These are phyloP conservation scores for Chenopodium berlandieri DNA, from an alignment of 148 eudicot species.

Conservation along the genomic window DNA sequence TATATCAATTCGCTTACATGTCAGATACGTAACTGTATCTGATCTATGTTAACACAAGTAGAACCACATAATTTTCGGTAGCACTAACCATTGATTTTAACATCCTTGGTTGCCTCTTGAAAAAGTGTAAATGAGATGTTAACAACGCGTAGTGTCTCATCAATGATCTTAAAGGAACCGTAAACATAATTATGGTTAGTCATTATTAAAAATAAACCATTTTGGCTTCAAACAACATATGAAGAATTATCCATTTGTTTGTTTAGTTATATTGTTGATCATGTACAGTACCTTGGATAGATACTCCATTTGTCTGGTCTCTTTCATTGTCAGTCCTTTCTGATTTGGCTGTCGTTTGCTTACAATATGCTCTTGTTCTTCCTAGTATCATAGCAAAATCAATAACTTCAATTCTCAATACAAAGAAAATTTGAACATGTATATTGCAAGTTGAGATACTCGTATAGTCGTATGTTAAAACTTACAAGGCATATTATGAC, in stretches of 20 bases:
- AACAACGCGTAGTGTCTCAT: constrained; percentile 47
- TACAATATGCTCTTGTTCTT: constrained; percentile 47
- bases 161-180: constrained; percentile 34
- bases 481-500: neutral
- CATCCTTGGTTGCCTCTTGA: constrained; percentile 45
- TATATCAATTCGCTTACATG: neutral
- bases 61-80: neutral
- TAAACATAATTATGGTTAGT: neutral
- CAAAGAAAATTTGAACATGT: neutral
- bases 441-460: no score
- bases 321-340: constrained; percentile 37
- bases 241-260: neutral
- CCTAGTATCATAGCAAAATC: constrained; percentile 21
- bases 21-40: no score
- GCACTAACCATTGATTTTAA: constrained; percentile 43
- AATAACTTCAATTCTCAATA: neutral
- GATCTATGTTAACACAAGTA: neutral
- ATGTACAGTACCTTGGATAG: constrained; percentile 33
- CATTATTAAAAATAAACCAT: neutral
- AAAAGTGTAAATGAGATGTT: constrained; percentile 42
- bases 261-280: neutral
- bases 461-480: no score
- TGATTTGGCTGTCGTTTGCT: constrained; percentile 35
- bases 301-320: constrained; percentile 46
- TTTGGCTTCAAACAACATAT: neutral